Base-by-base conservation (phyloP, 257 asterid species). In the Voacanga thouarsii region DNA sequence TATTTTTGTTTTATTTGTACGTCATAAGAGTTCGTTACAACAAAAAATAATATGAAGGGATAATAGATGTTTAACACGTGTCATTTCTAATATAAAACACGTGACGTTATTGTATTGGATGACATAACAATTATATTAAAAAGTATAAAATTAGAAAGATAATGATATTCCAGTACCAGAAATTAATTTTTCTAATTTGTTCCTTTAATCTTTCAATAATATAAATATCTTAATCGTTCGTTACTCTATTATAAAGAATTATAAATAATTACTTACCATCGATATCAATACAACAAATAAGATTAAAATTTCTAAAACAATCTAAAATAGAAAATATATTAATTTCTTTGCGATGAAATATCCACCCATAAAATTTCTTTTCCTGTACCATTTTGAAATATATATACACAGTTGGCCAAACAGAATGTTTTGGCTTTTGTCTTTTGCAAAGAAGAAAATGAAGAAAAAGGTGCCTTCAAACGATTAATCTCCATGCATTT, bases 401-500 rank as follows among this genome's bases (percentile, higher is more conserved):
- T 6, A 23, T 23, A 57, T 33, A 33, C 2, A 33, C 2, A 33
- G 68, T n/a, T 30, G 24, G 11, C 1, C 41, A 65, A 47, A 66
- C 72, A 66, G 44, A 33, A 66, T 66, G 47, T 66, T 66, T 66
- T 66, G 47, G 72, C 0, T 66, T 33, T 66, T 30, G 50, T 18
- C 7, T 18, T 39, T 18, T 44, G 47, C 47, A 1, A 44, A 5
- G 47, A 44, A 44, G 47, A 44, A 0, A 44, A 33, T 33, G 37
- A 33, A 33, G 37, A 33, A 33, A 33, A 33, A 33, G 37, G 37
- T 33, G 37, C 37, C 37, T 33, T 33, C 37, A 55, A 55, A 1
- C 3, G 60, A 14, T 33, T 65, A 65, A 30, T 65, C 37, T 66
- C 78, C 78, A 59, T 33, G 57, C 33, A 59, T 75, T 60, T 39